Percentiles rank a stretch among this genome's conserved stretches.
Conservation (phyloP, 23 red algal genomes). For the Gracilaria caudata region DNA sequence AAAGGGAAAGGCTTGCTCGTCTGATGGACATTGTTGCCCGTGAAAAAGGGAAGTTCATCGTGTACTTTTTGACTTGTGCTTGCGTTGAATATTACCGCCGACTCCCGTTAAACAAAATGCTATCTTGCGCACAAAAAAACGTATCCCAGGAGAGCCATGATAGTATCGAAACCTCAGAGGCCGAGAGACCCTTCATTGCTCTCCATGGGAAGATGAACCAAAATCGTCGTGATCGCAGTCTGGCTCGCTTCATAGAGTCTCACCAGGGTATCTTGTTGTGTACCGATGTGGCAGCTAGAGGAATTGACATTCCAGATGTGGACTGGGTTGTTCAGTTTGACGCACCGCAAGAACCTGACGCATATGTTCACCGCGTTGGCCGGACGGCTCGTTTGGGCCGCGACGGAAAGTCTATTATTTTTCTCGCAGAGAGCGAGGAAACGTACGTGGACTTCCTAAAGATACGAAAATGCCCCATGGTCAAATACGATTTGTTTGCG, state of each 20-base stretch:
- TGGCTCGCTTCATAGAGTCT: constrained; percentile 45
- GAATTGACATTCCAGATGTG: constrained; percentile 86
- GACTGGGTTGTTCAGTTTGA: constrained; percentile 81
- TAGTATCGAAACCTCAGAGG: not conserved
- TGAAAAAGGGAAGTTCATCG: constrained; percentile 70
- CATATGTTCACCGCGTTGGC: constrained; percentile 81
- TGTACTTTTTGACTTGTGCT: constrained; percentile 83
- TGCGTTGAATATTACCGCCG: constrained; percentile 68
- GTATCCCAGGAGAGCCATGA: not conserved
- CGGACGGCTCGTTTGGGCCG: constrained; percentile 78
- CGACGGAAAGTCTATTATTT: constrained; percentile 69
- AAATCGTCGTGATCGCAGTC: constrained; percentile 46
- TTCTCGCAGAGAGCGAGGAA: constrained; percentile 64
- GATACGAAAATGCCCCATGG: constrained; percentile 56
- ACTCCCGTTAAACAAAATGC: constrained; percentile 44
- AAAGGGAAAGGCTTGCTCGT: constrained; percentile 45
- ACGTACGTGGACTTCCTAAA: constrained; percentile 80
- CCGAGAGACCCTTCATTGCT: constrained; percentile 32
- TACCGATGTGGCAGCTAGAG: constrained; percentile 88
- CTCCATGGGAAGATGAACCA: constrained; percentile 85
- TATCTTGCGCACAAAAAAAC: not conserved
- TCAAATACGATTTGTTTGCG: not conserved
- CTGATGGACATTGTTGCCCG: constrained; percentile 49
- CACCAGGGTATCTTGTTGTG: constrained; percentile 58
- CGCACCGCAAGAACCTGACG: constrained; percentile 74